Percentiles rank a stretch among this genome's conserved stretches.
Evolutionary conservation across 2,329 filamentous ascomycete genomes (phyloP).

Genomic region (Hypoxylon sp.): DNA sequence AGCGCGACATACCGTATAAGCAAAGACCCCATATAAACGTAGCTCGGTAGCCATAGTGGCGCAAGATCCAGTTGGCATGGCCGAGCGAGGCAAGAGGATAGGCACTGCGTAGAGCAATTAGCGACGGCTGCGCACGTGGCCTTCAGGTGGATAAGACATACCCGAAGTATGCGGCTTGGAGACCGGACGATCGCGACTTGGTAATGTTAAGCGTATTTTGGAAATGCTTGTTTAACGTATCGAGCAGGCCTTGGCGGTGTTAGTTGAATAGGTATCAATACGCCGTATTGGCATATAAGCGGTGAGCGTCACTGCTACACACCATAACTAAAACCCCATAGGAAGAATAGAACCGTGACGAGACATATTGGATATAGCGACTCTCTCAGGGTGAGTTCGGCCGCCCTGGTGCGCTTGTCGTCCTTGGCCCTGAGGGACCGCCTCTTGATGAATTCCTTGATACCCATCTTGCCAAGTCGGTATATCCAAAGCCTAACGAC

Average conservation of each 20-base stretch:
- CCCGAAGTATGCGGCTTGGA: constrained; percentile 77
- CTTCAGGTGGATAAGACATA: constrained; percentile 50
- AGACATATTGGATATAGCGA: constrained; percentile 77
- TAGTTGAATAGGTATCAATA: constrained; percentile 10
- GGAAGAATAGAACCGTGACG: constrained; percentile 76
- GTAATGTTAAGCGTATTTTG: constrained; percentile 69
- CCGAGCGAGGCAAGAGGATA: constrained; percentile 78
- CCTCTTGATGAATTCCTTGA: constrained; percentile 61
- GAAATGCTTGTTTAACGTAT: constrained; percentile 67
- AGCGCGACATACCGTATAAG: constrained; percentile 67
- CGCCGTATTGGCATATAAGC: constrained; percentile 5
- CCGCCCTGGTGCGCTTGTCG: constrained; percentile 65
- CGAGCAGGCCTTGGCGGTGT: constrained; percentile 62
- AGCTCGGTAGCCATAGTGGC: constrained; percentile 73
- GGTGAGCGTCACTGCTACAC: constrained; percentile 7
- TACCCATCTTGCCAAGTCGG: constrained; percentile 56
- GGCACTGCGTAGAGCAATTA: constrained; percentile 58
- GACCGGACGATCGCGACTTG: constrained; percentile 70
- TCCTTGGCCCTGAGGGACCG: constrained; percentile 59
- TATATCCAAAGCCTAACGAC: constrained; percentile 3
- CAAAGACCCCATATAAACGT: constrained; percentile 77
- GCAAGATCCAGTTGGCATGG: constrained; percentile 74
- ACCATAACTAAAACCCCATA: constrained; percentile 69
- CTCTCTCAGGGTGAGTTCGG: constrained; percentile 75
- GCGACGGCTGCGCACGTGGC: constrained; percentile 2